Evolutionary conservation across 139 green algal species (phyloP).

Genomic region (Nannochloris sp.): DNA sequence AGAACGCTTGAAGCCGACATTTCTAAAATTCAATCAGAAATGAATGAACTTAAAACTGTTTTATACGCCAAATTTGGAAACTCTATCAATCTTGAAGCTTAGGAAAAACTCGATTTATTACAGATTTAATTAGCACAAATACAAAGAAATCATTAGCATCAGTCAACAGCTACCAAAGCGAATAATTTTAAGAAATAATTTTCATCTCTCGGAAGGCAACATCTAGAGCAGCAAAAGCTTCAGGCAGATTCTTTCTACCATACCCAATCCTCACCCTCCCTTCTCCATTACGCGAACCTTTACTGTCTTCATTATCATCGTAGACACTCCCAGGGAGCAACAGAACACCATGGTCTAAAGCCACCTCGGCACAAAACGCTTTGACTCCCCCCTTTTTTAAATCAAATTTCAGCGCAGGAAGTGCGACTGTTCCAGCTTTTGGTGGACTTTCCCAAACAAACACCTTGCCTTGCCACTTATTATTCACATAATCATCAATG

Average conservation of each 20-base stretch:
- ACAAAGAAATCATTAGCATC: too few species aligned
- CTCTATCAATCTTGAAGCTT: slow-evolving; percentile 69
- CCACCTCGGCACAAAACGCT: slow-evolving; percentile 40
- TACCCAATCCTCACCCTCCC: slow-evolving; percentile 54
- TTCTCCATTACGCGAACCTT: not conserved
- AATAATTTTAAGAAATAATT: too few species aligned
- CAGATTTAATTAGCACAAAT: too few species aligned
- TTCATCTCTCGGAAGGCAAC: slow-evolving; percentile 7
- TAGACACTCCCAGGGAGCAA: slow-evolving; percentile 64
- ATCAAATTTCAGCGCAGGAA: slow-evolving; percentile 31
- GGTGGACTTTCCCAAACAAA: slow-evolving; percentile 40
- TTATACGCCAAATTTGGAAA: slow-evolving; percentile 76
- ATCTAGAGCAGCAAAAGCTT: slow-evolving; percentile 38
- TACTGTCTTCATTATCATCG: slow-evolving; percentile 27
- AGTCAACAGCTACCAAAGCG: too few species aligned
- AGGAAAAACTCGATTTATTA: too few species aligned
- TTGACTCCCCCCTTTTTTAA: slow-evolving; percentile 25
- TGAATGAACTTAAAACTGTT: slow-evolving; percentile 53
- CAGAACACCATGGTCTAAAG: slow-evolving; percentile 52
- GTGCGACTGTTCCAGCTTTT: slow-evolving; percentile 36
- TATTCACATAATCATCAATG: slow-evolving; percentile 30
- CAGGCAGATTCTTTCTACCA: slow-evolving; percentile 39
- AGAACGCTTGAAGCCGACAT: slow-evolving; percentile 38
- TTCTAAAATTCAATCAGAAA: slow-evolving; percentile 23
- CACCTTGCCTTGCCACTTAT: slow-evolving; percentile 18